Evolutionary conservation across 2,329 filamentous ascomycete species (phyloP), one percentile per base, ranked within the genome.

Genomic region (Aspergillus sp.): DNA sequence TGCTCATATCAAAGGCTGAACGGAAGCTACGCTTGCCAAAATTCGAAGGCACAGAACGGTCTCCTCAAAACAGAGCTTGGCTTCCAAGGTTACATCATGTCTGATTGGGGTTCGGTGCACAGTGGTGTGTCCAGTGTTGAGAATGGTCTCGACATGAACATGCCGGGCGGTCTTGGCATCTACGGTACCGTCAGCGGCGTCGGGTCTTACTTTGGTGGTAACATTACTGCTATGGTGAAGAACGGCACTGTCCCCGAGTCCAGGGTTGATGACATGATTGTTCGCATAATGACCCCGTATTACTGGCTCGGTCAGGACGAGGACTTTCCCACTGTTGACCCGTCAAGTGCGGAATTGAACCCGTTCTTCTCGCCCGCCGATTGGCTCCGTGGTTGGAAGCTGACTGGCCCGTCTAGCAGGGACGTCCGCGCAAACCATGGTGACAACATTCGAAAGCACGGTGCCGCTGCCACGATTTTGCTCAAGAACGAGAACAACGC

Each of bases 61-160:
- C 73, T 93, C 11, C 79, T 93, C 64, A 93, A 93, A 77, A 83
- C 83, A 41, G 89, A 93, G 72, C 80, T 92, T 1, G 89, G 88
- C 47, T 92, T 92, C 76, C 88, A 92, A 68, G 89, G 89, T 0
- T 90, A 90, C 66, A 82, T 92, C 57, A 86, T 90, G 83, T 85
- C 83, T 19, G 90, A 93, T 70, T 93, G 89, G 88, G 78, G 83
- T 63, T 89, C 88, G 4, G 87, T 90, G 66, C 88, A 7, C 45
- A 9, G 45, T 24, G 13, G 4, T 33, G 15, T n/a, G n/a, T n/a
- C n/a, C n/a, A n/a, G n/a, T n/a, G n/a, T n/a, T n/a, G n/a, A n/a
- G n/a, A n/a, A n/a, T n/a, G n/a, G n/a, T n/a, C n/a, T n/a, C n/a
- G 45, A 34, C 27, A 48, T 48, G 24, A 19, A 3, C 15, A 33